Evolutionary conservation across 805 yeast genomes (phyloP).

Genomic region (Maudiozyma barnettii): DNA sequence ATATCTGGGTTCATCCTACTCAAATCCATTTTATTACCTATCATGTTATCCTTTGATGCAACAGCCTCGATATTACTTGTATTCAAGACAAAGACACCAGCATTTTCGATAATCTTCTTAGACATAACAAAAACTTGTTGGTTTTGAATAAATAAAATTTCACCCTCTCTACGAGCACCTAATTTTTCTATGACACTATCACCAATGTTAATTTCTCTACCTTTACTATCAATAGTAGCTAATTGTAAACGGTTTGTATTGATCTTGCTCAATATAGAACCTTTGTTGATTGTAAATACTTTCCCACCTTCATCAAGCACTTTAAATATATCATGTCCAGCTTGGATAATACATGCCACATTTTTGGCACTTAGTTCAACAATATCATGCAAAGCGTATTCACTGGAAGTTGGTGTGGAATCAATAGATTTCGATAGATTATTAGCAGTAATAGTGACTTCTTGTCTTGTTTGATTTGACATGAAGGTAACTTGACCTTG

Average conservation of each 20-base stretch:
- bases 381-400: slow-evolving; percentile 79
- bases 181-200: slow-evolving; percentile 82
- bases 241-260: slow-evolving; percentile 61
- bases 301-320: slow-evolving; percentile 79
- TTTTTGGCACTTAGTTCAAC: slow-evolving; percentile 78
- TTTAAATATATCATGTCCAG: slow-evolving; percentile 78
- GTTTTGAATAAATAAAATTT: slow-evolving; percentile 76
- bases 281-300: slow-evolving; percentile 58
- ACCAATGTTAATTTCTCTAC: slow-evolving; percentile 78
- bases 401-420: slow-evolving; percentile 62
- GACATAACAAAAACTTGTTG: slow-evolving; percentile 72
- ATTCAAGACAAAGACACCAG: slow-evolving; percentile 82
- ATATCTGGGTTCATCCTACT: slow-evolving; percentile 77
- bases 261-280: slow-evolving; percentile 73
- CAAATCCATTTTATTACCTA: slow-evolving; percentile 46
- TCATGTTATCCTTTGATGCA: slow-evolving; percentile 67
- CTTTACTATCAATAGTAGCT: slow-evolving; percentile 80
- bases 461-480: slow-evolving; percentile 81
- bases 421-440: slow-evolving; percentile 89
- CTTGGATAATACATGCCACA: slow-evolving; percentile 83
- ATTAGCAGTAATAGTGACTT: slow-evolving; percentile 86
- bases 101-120: slow-evolving; percentile 68
- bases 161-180: slow-evolving; percentile 85
- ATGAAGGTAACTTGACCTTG: slow-evolving; percentile 84
- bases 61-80: slow-evolving; percentile 71